phyloP scores from a whole-genome alignment of 345 rosid genomes.

The Luvunga scandens region DNA sequence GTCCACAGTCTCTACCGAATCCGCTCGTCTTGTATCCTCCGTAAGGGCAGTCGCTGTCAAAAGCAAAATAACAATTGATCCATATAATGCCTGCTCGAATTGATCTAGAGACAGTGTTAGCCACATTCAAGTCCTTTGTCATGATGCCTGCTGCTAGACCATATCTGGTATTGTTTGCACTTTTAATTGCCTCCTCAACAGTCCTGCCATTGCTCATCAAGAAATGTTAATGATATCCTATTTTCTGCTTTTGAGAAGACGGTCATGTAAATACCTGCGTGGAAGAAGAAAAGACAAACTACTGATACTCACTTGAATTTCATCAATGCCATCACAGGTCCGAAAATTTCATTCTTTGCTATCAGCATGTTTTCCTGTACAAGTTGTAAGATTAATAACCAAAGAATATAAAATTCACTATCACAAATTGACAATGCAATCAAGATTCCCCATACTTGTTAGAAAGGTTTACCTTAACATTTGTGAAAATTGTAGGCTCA shows the following conservation, averaged over 20 bases:
- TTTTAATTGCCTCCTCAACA: constrained; percentile 58
- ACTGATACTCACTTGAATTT: constrained; percentile 60
- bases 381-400: neutral
- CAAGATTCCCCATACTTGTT: neutral
- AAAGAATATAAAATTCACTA: neutral
- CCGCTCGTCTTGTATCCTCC: constrained; percentile 86
- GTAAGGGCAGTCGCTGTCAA: constrained; percentile 55
- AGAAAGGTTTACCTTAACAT: constrained; percentile 46
- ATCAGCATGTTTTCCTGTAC: constrained; percentile 70
- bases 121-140: constrained; percentile 58
- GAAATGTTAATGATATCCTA: too few relatives aligned
- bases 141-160: constrained; percentile 82
- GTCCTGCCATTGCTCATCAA: constrained; percentile 40
- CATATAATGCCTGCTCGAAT: constrained; percentile 63
- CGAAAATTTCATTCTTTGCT: constrained; percentile 72
- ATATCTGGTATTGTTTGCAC: constrained; percentile 62
- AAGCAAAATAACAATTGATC: constrained; percentile 73
- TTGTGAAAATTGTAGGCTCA: constrained; percentile 62
- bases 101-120: constrained; percentile 72
- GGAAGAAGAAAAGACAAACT: neutral
- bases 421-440: neutral
- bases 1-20: constrained; percentile 58
- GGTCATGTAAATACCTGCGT: too few relatives aligned
- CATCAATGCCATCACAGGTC: constrained; percentile 72
- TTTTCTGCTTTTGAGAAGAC: too few relatives aligned